Conservation (phyloP, 1,284 basidiomycete genomes). For the Sanghuangporus baumii region DNA sequence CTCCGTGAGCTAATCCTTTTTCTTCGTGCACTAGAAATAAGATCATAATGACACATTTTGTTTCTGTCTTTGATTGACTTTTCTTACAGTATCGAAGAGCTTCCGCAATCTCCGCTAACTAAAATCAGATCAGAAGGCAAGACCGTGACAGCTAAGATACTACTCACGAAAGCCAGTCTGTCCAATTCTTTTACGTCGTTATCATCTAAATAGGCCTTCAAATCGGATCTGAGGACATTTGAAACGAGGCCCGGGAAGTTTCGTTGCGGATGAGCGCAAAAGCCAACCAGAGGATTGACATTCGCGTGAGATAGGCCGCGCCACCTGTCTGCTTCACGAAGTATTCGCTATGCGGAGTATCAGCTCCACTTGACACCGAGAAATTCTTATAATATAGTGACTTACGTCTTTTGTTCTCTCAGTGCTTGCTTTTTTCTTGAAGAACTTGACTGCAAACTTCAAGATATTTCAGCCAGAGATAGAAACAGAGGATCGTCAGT, state of each 20-base stretch:
- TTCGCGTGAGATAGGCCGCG: neutral
- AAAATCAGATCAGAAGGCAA: neutral
- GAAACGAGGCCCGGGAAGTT: neutral
- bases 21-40: neutral
- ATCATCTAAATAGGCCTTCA: neutral
- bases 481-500: neutral
- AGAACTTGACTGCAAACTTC: neutral
- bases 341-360: neutral
- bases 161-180: neutral
- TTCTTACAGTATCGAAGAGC: neutral
- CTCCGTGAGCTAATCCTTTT: constrained; percentile 1
- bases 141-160: neutral
- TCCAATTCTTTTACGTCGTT: neutral
- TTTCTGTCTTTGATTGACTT: neutral
- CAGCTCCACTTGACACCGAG: neutral
- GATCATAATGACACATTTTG: neutral
- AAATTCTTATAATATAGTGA: neutral
- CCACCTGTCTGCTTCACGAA: neutral
- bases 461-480: neutral
- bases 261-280: neutral
- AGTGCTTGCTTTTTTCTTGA: neutral
- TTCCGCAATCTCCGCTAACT: neutral
- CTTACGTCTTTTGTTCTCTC: neutral
- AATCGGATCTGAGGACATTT: neutral
- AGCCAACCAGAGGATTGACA: constrained; percentile 7